A percentile compares a stretch with the other conserved stretches of the same genome.
phyloP scores from a whole-genome alignment of 495 filamentous ascomycete species.

The Hypoxylon fragiforme region DNA sequence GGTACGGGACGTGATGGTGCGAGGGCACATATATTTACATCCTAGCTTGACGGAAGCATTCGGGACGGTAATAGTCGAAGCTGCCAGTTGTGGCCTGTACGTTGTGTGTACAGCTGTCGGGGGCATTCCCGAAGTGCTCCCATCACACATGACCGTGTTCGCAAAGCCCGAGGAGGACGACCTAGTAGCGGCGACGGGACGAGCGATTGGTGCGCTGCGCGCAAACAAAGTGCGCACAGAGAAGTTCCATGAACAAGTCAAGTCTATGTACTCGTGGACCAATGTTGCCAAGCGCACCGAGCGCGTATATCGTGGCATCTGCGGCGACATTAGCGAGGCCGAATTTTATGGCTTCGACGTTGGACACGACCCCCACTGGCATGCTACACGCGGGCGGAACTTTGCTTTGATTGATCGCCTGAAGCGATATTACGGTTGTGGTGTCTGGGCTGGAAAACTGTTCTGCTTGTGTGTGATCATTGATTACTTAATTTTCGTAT shows the following conservation, averaged over 20 bases:
- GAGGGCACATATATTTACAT: slow-evolving; percentile 95
- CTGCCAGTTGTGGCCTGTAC: slow-evolving; percentile 90
- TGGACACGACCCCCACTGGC: slow-evolving; percentile 67
- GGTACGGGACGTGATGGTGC: slow-evolving; percentile 97
- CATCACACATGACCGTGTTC: slow-evolving; percentile 91
- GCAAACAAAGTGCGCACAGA: slow-evolving; percentile 86
- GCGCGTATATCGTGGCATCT: slow-evolving; percentile 91
- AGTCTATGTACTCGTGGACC: slow-evolving; percentile 97
- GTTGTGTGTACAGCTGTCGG: slow-evolving; percentile 96
- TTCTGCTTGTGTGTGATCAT: slow-evolving; percentile 94
- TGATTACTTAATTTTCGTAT: slow-evolving; percentile 85
- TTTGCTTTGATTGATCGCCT: slow-evolving; percentile 92
- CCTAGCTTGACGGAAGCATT: slow-evolving; percentile 95
- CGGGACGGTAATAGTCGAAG: slow-evolving; percentile 96
- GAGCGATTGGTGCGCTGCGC: slow-evolving; percentile 78
- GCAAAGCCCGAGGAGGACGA: slow-evolving; percentile 93
- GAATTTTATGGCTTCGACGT: slow-evolving; percentile 84
- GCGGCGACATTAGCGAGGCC: slow-evolving; percentile 75
- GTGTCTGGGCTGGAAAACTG: slow-evolving; percentile 98
- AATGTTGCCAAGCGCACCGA: slow-evolving; percentile 92
- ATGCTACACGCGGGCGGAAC: slow-evolving; percentile 76
- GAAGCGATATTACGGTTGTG: slow-evolving; percentile 97
- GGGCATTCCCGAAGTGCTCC: slow-evolving; percentile 93
- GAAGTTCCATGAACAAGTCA: slow-evolving; percentile 93
- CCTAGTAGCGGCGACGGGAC: slow-evolving; percentile 77